Evolutionary conservation across 495 filamentous ascomycete species (phyloP).

Genomic region (Cairneyella variabilis): DNA sequence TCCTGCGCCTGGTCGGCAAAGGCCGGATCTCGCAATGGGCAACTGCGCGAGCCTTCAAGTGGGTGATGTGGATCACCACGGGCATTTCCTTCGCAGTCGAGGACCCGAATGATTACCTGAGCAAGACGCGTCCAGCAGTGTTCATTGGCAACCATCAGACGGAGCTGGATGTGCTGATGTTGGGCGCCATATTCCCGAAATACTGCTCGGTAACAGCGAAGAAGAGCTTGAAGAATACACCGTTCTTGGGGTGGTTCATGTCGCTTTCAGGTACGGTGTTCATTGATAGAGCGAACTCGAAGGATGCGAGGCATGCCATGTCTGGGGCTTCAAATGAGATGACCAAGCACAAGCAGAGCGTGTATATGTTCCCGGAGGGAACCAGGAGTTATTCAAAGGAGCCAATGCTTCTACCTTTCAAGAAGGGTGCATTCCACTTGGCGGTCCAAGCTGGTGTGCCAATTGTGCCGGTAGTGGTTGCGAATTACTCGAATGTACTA

Average conservation of each 20-base stretch:
- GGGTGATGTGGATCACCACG: conserved; percentile 67
- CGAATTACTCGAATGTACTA: conserved; percentile 83
- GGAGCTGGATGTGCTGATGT: conserved; percentile 89
- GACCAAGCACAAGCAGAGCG: conserved; percentile 68
- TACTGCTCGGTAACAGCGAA: conserved; percentile 95
- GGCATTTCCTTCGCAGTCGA: conserved; percentile 76
- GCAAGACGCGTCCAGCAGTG: conserved; percentile 71
- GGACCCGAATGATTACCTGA: conserved; percentile 60
- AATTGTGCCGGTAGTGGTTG: conserved; percentile 81
- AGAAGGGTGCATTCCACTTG: conserved; percentile 97
- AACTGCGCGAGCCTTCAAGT: conserved; percentile 76
- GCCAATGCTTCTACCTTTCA: conserved; percentile 82
- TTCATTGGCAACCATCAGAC: conserved; percentile 94
- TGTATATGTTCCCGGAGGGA: conserved; percentile 93
- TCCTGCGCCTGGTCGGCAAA: conserved; percentile 66
- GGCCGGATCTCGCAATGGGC: conserved; percentile 83
- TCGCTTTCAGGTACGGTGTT: conserved; percentile 83
- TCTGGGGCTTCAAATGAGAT: conserved; percentile 78
- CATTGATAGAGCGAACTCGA: conserved; percentile 82
- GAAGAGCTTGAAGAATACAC: conserved; percentile 71
- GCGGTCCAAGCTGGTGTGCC: conserved; percentile 91
- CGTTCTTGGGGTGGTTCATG: conserved; percentile 98
- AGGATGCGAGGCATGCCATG: conserved; percentile 82
- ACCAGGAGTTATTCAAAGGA: conserved; percentile 84
- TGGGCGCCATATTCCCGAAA: conserved; percentile 81